phyloP scores from a whole-genome alignment of 192 early-diverging fungal species.

The Phlyctochytrium planicorne region DNA sequence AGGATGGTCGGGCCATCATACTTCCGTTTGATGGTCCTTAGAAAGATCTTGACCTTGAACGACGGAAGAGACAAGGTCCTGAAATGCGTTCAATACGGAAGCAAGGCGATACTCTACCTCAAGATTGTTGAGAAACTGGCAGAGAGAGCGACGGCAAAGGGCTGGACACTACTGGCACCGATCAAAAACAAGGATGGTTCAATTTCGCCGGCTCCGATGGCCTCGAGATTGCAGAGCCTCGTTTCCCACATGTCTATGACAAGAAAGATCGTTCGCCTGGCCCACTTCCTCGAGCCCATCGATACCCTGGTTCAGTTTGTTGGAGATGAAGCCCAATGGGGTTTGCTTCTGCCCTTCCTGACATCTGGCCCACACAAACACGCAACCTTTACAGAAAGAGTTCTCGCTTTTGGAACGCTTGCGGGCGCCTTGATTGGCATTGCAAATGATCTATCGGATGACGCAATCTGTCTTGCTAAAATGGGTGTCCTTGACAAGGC shows the following conservation, averaged over 20 bases:
- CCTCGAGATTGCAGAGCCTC: conserved; percentile 35
- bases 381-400: not conserved
- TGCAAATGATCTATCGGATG: conserved; percentile 71
- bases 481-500: conserved; percentile 59
- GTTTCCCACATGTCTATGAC: conserved; percentile 73
- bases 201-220: conserved; percentile 7
- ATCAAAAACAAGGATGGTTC: not conserved
- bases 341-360: not conserved
- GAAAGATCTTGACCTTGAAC: conserved; percentile 62
- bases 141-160: not conserved
- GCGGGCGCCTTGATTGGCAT: conserved; percentile 44
- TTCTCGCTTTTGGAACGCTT: not conserved
- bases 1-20: too few species aligned
- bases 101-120: conserved; percentile 15
- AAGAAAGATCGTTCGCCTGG: conserved; percentile 73
- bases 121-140: not conserved
- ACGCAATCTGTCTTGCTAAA: conserved; percentile 70
- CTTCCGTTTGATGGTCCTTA: conserved; percentile 42
- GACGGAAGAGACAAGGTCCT: conserved; percentile 81
- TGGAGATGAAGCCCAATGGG: not conserved
- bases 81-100: not conserved
- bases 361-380: not conserved
- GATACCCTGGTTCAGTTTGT: conserved; percentile 38
- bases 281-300: conserved; percentile 67
- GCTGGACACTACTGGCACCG: not conserved